Conservation (phyloP, 208 protist genomes). For the Balamuthia mandrillaris region DNA sequence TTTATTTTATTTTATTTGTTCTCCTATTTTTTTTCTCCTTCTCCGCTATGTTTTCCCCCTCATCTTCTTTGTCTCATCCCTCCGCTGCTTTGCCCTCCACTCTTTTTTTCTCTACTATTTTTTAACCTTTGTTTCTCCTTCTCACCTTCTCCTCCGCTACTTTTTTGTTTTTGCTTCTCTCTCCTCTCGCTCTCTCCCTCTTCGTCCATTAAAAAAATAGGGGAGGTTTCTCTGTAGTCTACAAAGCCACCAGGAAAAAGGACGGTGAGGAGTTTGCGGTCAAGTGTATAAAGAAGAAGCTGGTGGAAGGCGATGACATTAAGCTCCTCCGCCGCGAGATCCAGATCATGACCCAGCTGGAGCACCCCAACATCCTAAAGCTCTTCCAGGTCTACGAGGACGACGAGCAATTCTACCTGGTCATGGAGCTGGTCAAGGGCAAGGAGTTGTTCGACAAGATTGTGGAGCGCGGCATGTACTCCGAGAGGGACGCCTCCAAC, state of each 20-base stretch:
- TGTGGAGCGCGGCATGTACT: conserved; percentile 63
- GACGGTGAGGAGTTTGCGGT: background rate
- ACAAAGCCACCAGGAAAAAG: background rate
- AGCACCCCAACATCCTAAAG: conserved; percentile 89
- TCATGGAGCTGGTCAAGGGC: conserved; percentile 49
- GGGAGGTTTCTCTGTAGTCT: conserved; percentile 2
- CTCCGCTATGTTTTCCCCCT: too few species aligned
- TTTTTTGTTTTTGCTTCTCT: background rate
- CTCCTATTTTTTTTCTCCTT: too few species aligned
- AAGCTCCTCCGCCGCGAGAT: conserved; percentile 83
- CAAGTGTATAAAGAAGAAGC: conserved; percentile 17
- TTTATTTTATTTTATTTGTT: too few species aligned
- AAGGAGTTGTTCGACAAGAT: conserved; percentile 72
- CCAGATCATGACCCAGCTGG: conserved; percentile 91
- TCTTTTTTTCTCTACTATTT: background rate
- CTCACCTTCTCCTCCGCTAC: background rate
- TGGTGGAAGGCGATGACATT: background rate
- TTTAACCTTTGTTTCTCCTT: background rate
- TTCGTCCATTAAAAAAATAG: too few species aligned
- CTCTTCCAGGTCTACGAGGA: conserved; percentile 94
- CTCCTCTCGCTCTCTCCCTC: too few species aligned
- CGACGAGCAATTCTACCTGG: conserved; percentile 1
- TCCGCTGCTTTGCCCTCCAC: background rate
- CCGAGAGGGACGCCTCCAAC: conserved; percentile 59
- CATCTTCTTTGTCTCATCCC: background rate